Conservation (phyloP, 768 basidiomycete genomes). For the Dictyophora rubrovolvata region DNA sequence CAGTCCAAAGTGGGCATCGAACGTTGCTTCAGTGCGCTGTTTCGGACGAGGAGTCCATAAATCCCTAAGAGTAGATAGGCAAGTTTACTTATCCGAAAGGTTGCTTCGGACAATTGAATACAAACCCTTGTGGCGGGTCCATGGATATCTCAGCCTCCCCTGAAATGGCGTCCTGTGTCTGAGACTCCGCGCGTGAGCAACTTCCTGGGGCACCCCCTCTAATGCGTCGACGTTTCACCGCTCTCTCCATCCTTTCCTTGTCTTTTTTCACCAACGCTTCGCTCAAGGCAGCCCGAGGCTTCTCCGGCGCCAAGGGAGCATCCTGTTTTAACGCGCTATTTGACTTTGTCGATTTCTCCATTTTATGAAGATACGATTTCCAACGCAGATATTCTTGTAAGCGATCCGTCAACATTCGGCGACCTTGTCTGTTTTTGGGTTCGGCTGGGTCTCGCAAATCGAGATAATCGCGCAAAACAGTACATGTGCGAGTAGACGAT, state of each 20-base stretch:
- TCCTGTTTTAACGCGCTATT: background rate
- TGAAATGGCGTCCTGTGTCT: conserved; percentile 4
- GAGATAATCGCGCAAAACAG: conserved; percentile 71
- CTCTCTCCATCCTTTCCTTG: conserved; percentile 45
- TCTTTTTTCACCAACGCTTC: conserved; percentile 77
- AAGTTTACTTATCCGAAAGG: background rate
- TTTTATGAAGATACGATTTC: conserved; percentile 46
- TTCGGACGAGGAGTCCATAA: conserved; percentile 16
- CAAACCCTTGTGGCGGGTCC: conserved; percentile 23
- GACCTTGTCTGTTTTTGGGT: conserved; percentile 53
- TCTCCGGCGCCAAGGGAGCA: background rate
- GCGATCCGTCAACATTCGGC: conserved; percentile 70
- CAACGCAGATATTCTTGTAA: conserved; percentile 68
- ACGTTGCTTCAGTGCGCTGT: conserved; percentile 29
- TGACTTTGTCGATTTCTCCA: background rate
- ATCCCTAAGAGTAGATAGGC: background rate
- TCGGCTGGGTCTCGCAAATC: conserved; percentile 49
- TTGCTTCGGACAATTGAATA: background rate
- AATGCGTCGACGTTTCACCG: conserved; percentile 57
- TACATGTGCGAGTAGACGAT: conserved; percentile 64
- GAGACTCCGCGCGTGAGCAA: background rate
- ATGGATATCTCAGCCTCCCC: conserved; percentile 14
- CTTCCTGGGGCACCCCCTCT: conserved; percentile 55
- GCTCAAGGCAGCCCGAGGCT: conserved; percentile 32
- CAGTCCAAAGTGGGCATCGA: conserved; percentile 73